Conservation (phyloP, 352 stramenopile genomes). For the Phytophthora constricta region DNA sequence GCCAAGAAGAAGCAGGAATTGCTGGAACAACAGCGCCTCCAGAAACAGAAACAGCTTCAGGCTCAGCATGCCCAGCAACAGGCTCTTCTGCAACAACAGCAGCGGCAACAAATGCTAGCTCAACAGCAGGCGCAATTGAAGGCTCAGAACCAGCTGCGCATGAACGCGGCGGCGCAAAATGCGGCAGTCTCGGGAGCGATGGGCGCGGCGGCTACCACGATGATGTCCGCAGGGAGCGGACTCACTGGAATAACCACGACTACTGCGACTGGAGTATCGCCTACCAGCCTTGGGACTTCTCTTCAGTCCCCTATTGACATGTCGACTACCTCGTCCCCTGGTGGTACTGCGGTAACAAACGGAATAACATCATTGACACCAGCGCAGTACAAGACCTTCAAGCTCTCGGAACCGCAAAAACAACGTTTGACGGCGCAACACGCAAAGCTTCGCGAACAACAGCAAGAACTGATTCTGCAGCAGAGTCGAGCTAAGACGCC, state of each 20-base stretch:
- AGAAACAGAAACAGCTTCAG: conserved; percentile 75
- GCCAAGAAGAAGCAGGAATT: conserved; percentile 73
- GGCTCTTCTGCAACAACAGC: conserved; percentile 51
- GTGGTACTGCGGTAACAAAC: conserved; percentile 19
- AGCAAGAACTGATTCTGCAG: conserved; percentile 82
- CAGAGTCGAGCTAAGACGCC: conserved; percentile 76
- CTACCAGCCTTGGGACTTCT: conserved; percentile 39
- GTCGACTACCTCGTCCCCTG: conserved; percentile 37
- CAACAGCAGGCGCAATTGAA: conserved; percentile 55
- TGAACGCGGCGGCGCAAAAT: conserved; percentile 30
- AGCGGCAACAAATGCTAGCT: conserved; percentile 46
- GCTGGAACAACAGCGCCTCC: conserved; percentile 51
- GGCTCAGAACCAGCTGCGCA: conserved; percentile 49
- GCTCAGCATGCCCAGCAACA: conserved; percentile 61
- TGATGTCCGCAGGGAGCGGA: conserved; percentile 19
- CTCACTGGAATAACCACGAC: conserved; percentile 1
- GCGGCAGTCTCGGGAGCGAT: conserved; percentile 12
- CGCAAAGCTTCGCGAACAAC: conserved; percentile 75
- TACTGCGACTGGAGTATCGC: conserved; percentile 20
- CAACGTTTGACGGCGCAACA: conserved; percentile 74
- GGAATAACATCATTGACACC: conserved; percentile 57
- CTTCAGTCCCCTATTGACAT: conserved; percentile 63
- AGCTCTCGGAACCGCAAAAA: conserved; percentile 69
- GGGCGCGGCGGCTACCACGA: conserved; percentile 10
- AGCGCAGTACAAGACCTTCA: conserved; percentile 80